phyloP scores from a whole-genome alignment of 495 filamentous ascomycete genomes.

The Lasiosphaeris hirsuta region DNA sequence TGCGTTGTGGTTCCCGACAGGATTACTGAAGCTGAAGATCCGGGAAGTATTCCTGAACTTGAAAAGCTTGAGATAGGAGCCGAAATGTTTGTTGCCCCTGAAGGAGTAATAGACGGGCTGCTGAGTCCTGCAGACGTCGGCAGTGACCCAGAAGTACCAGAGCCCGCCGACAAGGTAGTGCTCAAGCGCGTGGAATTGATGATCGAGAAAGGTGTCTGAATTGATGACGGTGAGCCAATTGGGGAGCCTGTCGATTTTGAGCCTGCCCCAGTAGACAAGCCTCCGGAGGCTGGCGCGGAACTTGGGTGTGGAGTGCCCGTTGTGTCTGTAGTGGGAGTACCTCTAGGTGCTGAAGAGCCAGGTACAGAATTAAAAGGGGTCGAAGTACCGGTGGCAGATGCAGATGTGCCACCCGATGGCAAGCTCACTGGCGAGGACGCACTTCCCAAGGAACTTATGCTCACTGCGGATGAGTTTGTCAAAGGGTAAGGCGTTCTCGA shows the following conservation, averaged over 20 bases:
- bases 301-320: too few relatives aligned
- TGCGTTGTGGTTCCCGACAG: neutral
- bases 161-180: neutral
- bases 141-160: neutral
- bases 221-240: neutral
- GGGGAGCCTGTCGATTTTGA: too few relatives aligned
- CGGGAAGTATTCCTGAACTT: neutral
- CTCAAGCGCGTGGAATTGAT: constrained; percentile 4
- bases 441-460: neutral
- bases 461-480: neutral
- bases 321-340: too few relatives aligned
- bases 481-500: constrained; percentile 3
- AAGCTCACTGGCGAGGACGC: neutral
- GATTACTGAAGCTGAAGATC: neutral
- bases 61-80: neutral
- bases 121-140: neutral
- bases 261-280: too few relatives aligned
- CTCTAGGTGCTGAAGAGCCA: too few relatives aligned
- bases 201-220: constrained; percentile 8
- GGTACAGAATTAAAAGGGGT: too few relatives aligned
- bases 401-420: neutral
- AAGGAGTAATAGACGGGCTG: neutral
- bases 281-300: too few relatives aligned
- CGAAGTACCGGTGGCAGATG: neutral
- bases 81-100: neutral